These are phyloP conservation scores for Boletus bicolor DNA, from an alignment of 768 basidiomycete genomes.

Conservation along the genomic window DNA sequence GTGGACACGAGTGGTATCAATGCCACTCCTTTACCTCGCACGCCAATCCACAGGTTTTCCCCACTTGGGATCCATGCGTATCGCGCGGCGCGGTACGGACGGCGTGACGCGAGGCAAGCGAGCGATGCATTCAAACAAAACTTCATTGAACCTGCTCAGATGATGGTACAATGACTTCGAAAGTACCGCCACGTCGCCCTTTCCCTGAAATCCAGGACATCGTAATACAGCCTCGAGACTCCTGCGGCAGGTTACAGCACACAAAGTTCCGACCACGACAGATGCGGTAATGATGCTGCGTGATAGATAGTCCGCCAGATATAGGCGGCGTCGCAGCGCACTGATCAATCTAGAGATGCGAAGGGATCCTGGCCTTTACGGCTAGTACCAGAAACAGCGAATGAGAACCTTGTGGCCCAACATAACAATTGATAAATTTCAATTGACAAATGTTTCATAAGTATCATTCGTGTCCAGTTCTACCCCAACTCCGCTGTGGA, in stretches of 20 bases:
- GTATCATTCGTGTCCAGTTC: constrained; percentile 15
- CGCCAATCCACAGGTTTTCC: constrained; percentile 6
- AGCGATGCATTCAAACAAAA: constrained; percentile 10
- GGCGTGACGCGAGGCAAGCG: constrained; percentile 2
- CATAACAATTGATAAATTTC: constrained; percentile 14
- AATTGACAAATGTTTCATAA: constrained; percentile 20
- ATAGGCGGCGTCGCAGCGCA: constrained; percentile 7
- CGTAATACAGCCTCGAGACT: constrained; percentile 11
- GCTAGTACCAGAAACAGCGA: constrained; percentile 7
- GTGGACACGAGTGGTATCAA: constrained; percentile 17
- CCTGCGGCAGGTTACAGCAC: constrained; percentile 19
- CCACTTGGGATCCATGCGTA: constrained; percentile 17
- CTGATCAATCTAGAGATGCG: constrained; percentile 16
- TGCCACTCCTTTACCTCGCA: constrained; percentile 1
- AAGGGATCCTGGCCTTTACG: constrained; percentile 10
- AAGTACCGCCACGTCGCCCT: constrained; percentile 14
- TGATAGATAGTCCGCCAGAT: constrained; percentile 14
- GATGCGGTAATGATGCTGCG: constrained; percentile 23
- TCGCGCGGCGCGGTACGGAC: background rate
- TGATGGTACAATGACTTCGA: constrained; percentile 7
- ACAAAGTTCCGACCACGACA: constrained; percentile 15
- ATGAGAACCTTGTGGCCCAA: constrained; percentile 6
- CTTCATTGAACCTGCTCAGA: constrained; percentile 10
- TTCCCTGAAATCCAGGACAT: constrained; percentile 12
- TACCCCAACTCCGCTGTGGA: constrained; percentile 13